A percentile compares a stretch with the other conserved stretches of the same genome.
phyloP scores from a whole-genome alignment of 371 early-diverging fungal genomes.

The Mucor mucedo region DNA sequence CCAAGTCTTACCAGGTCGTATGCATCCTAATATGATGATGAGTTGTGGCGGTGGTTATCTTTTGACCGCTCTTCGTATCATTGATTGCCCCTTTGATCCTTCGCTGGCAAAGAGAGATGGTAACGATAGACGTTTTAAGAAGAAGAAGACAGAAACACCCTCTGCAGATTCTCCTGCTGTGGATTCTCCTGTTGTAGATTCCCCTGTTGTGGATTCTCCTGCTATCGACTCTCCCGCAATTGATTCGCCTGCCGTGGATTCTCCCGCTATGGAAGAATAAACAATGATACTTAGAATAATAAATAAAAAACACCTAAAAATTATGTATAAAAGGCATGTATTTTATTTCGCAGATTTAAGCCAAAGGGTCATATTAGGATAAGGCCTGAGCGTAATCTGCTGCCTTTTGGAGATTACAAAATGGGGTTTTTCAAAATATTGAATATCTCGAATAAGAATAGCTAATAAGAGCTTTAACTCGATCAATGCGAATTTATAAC shows the following conservation, averaged over 20 bases:
- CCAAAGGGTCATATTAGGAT: conserved; percentile 42
- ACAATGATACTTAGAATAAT: too few relatives aligned
- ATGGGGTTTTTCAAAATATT: conserved; percentile 44
- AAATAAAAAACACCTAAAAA: too few relatives aligned
- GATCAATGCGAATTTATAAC: conserved; percentile 46
- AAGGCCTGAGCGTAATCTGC: conserved; percentile 43
- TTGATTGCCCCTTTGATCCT: conserved; percentile 52
- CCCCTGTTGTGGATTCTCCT: neutral
- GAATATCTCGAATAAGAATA: conserved; percentile 36
- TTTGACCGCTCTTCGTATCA: conserved; percentile 71
- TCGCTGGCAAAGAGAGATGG: conserved; percentile 27
- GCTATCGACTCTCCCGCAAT: too few relatives aligned
- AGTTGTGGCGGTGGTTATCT: conserved; percentile 87
- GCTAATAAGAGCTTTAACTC: conserved; percentile 49
- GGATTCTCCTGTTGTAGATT: neutral
- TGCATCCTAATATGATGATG: conserved; percentile 93
- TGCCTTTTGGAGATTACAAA: conserved; percentile 34
- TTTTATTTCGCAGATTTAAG: conserved; percentile 9
- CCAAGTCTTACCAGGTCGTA: conserved; percentile 87
- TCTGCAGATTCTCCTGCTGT: neutral
- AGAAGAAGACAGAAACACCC: conserved; percentile 21
- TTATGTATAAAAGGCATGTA: too few relatives aligned
- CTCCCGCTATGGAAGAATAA: neutral
- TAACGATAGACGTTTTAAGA: conserved; percentile 22
- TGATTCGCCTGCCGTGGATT: too few relatives aligned